Conservation (phyloP, 2,329 filamentous ascomycete species). For the Aspergillus sp. region DNA sequence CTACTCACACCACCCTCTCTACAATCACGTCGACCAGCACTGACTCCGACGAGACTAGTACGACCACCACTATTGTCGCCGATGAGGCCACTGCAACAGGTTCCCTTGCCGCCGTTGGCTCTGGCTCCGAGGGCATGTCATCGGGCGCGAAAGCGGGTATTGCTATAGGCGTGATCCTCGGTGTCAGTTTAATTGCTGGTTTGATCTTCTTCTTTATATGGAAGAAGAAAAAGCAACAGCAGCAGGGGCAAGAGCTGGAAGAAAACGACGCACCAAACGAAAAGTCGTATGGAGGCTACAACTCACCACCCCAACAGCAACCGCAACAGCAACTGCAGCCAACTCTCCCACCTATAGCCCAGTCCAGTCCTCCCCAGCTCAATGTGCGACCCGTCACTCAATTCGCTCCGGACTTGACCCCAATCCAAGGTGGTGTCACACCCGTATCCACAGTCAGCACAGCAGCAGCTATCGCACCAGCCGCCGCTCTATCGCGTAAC, state of each 20-base stretch:
- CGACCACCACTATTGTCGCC: conserved; percentile 21
- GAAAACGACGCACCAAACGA: conserved; percentile 62
- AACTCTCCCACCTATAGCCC: conserved; percentile 44
- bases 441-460: conserved; percentile 25
- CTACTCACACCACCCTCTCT: conserved; percentile 26
- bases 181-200: conserved; percentile 68
- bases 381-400: conserved; percentile 84
- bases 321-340: conserved; percentile 38
- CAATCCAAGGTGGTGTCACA: conserved; percentile 34
- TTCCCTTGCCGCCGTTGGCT: conserved; percentile 29
- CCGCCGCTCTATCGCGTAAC: conserved; percentile 35
- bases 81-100: conserved; percentile 29
- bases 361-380: conserved; percentile 71
- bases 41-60: conserved; percentile 14
- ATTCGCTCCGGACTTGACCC: conserved; percentile 71
- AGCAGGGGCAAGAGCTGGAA: conserved; percentile 44
- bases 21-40: conserved; percentile 27
- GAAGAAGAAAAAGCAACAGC: conserved; percentile 66
- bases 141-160: conserved; percentile 74
- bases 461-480: conserved; percentile 23
- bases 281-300: conserved; percentile 54
- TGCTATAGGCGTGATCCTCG: conserved; percentile 77
- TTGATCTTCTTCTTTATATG: conserved; percentile 73
- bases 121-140: conserved; percentile 44
- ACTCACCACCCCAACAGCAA: conserved; percentile 24